A percentile compares a stretch with the other conserved stretches of the same genome.
Conservation (phyloP, 495 filamentous ascomycete species). For the Penicillium desertorum region DNA sequence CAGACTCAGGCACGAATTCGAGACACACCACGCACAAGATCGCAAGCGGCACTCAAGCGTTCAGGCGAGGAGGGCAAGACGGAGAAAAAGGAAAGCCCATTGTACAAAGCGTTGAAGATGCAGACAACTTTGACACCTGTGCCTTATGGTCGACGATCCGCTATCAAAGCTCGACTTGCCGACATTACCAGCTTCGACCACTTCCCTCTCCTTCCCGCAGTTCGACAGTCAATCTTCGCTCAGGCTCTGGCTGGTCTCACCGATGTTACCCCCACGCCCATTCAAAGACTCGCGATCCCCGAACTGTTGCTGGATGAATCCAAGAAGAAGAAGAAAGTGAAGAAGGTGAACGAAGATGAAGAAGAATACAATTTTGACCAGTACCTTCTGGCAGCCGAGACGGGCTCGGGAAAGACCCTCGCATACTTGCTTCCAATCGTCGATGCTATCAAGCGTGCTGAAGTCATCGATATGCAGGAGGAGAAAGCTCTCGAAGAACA, state of each 20-base stretch:
- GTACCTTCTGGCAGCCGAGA: conserved; percentile 91
- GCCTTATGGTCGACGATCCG: conserved; percentile 66
- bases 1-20: conserved; percentile 63
- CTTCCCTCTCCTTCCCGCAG: conserved; percentile 67
- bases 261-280: conserved; percentile 76
- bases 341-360: conserved; percentile 26
- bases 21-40: conserved; percentile 37
- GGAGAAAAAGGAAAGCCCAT: conserved; percentile 46
- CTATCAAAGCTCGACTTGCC: conserved; percentile 67
- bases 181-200: conserved; percentile 74
- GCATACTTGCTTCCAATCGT: conserved; percentile 83
- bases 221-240: conserved; percentile 69
- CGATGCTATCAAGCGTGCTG: conserved; percentile 78
- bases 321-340: conserved; percentile 28
- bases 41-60: conserved; percentile 41
- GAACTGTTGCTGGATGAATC: conserved; percentile 56
- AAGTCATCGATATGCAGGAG: conserved; percentile 59
- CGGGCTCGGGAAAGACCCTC: conserved; percentile 93
- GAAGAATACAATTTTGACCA: conserved; percentile 56
- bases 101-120: conserved; percentile 93
- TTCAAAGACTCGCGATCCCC: conserved; percentile 86
- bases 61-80: conserved; percentile 34
- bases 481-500: conserved; percentile 51
- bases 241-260: conserved; percentile 71
- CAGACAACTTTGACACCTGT: conserved; percentile 72